Percentiles rank a stretch among this genome's conserved stretches.
Evolutionary conservation across 176 grass and related monocot genomes (phyloP).

Genomic region (Aechmea fasciata): DNA sequence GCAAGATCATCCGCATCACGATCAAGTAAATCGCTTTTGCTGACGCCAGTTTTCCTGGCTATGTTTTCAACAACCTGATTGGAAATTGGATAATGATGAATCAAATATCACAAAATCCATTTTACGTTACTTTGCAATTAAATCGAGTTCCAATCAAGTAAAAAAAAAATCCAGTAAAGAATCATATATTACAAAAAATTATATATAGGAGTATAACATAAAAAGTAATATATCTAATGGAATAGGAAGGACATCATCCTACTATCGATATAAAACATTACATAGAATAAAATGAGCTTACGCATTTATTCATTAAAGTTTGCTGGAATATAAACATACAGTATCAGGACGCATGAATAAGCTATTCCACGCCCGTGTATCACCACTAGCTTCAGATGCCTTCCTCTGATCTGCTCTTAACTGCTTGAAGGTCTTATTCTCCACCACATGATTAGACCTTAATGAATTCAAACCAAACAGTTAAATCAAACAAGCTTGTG

Average conservation of each 20-base stretch:
- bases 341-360: constrained; percentile 88
- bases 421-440: constrained; percentile 80
- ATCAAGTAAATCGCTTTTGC: constrained; percentile 75
- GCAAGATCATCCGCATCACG: constrained; percentile 83
- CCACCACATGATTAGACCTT: constrained; percentile 44
- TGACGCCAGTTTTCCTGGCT: constrained; percentile 86
- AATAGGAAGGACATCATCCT: background rate
- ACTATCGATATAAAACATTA: background rate
- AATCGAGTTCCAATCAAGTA: too few relatives aligned
- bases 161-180: background rate
- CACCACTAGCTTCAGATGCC: constrained; percentile 72
- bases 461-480: constrained; percentile 6
- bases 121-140: background rate
- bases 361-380: constrained; percentile 87
- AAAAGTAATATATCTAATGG: background rate
- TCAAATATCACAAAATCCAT: background rate
- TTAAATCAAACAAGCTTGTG: too few relatives aligned
- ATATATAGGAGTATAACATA: background rate
- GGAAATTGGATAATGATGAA: background rate
- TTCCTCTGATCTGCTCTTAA: constrained; percentile 72
- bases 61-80: constrained; percentile 86
- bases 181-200: constrained; percentile 2
- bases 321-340: constrained; percentile 35
- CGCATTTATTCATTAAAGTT: background rate
- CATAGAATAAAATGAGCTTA: background rate